phyloP scores from a whole-genome alignment of 345 rosid species.

The Ailanthus altissimus region DNA sequence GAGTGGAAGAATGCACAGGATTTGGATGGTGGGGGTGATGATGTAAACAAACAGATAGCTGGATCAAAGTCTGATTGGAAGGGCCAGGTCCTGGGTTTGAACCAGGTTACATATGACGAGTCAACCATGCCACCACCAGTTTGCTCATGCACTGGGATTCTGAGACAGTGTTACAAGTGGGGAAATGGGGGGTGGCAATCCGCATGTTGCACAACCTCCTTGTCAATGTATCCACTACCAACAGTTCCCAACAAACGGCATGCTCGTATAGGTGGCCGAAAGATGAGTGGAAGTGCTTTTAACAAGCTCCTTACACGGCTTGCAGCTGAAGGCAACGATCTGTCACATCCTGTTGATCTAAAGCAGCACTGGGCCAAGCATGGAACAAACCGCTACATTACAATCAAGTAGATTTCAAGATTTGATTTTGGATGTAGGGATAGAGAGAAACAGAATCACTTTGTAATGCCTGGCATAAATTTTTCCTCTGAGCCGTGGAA shows the following conservation, averaged over 20 bases:
- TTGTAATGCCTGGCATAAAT: neutral
- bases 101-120: constrained; percentile 90
- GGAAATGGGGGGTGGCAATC: constrained; percentile 99
- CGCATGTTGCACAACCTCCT: constrained; percentile 89
- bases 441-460: neutral
- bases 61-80: constrained; percentile 81
- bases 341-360: constrained; percentile 68
- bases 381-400: constrained; percentile 62
- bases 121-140: constrained; percentile 89
- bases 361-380: constrained; percentile 85
- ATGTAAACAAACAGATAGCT: constrained; percentile 44
- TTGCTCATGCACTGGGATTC: constrained; percentile 88
- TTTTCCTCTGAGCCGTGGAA: constrained; percentile 9
- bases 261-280: constrained; percentile 90
- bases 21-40: constrained; percentile 45
- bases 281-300: constrained; percentile 98
- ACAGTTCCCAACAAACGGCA: constrained; percentile 87
- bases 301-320: constrained; percentile 93
- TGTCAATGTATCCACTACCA: constrained; percentile 87
- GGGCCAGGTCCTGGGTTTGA: constrained; percentile 78
- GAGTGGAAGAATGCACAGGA: constrained; percentile 58
- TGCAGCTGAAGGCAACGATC: constrained; percentile 74
- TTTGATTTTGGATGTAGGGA: neutral
- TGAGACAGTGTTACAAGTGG: constrained; percentile 99
- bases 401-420: constrained; percentile 39